Evolutionary conservation across 345 rosid species (phyloP), one percentile per base, ranked within the genome.

Genomic region (Iberis pinnata): DNA sequence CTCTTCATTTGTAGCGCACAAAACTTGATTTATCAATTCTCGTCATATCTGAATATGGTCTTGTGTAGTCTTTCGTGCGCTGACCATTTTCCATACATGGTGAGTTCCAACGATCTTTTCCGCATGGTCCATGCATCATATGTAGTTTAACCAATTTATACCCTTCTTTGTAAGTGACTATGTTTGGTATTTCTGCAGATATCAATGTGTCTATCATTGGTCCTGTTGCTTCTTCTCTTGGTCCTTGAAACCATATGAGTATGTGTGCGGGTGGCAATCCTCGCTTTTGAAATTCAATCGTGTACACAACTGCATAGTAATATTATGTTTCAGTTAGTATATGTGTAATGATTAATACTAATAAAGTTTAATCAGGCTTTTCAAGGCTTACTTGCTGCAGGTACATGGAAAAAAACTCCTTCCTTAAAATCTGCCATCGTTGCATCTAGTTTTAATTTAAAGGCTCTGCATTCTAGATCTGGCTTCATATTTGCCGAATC

Each of bases 61-160:
- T 53, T 1, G 45, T 14, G 7, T 8, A 13, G 1, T 53, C 38
- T 16, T 37, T 53, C 0, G 35, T 19, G 18, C 45, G 22, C 22
- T 50, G 13, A 2, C 38, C 22, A n/a, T 33, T 36, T 4, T 33
- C 41, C 29, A 50, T 50, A 50, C 42, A 50, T 12, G 48, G 29
- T 2, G 48, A 43, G 7, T 7, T 43, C 0, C 3, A 7, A 0
- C 9, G 26, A 3, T 20, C 3, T 16, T 11, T 12, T 4, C 42
- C 18, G 27, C 41, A 50, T 3, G 56, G 29, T 5, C 56, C 42
- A 18, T 50, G 42, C 17, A 50, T 50, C 56, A 50, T 50, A 36
- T 33, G 41, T 4, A 12, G 37, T 2, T 16, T 6, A 2, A 48
- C 53, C n/a, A 48, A 11, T 9, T 27, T 7, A 3, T 8, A 49